Evolutionary conservation across 352 stramenopile species (phyloP).

Genomic region (Pythium guiyangense): DNA sequence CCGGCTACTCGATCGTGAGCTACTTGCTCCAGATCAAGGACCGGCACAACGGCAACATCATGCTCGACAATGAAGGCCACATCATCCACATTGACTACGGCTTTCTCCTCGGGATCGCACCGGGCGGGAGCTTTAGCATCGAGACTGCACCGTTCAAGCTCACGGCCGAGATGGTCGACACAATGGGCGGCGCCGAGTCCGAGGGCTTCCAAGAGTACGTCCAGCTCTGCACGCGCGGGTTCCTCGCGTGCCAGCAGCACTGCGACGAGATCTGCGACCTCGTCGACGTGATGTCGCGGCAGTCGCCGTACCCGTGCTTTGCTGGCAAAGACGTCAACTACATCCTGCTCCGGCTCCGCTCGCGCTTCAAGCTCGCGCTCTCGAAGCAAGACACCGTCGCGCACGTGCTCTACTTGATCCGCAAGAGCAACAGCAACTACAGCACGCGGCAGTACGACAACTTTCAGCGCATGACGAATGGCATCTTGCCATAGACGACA

Average conservation of each 20-base stretch:
- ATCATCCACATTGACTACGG: slow-evolving; percentile 99
- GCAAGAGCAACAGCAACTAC: slow-evolving; percentile 92
- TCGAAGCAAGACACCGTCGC: slow-evolving; percentile 89
- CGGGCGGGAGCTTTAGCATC: slow-evolving; percentile 97
- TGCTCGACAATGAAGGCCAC: slow-evolving; percentile 97
- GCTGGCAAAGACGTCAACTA: slow-evolving; percentile 74
- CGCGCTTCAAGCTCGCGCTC: slow-evolving; percentile 83
- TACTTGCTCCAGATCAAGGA: slow-evolving; percentile 99
- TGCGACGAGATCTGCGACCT: slow-evolving; percentile 95
- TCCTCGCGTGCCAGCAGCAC: slow-evolving; percentile 96
- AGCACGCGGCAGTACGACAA: slow-evolving; percentile 92
- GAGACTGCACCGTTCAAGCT: slow-evolving; percentile 99
- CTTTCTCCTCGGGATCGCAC: slow-evolving; percentile 98
- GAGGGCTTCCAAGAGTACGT: slow-evolving; percentile 96
- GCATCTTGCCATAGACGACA: slow-evolving; percentile 82
- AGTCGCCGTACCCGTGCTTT: slow-evolving; percentile 97
- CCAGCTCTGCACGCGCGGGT: slow-evolving; percentile 95
- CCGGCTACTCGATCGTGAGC: slow-evolving; percentile 96
- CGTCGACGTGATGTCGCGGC: slow-evolving; percentile 95
- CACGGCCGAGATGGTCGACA: slow-evolving; percentile 98
- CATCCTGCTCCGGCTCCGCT: slow-evolving; percentile 83
- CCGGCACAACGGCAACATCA: slow-evolving; percentile 99
- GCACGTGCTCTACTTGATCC: slow-evolving; percentile 88
- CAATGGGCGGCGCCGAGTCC: slow-evolving; percentile 92
- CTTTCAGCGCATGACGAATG: slow-evolving; percentile 94